Percentiles rank a stretch among this genome's conserved stretches.
Evolutionary conservation across 768 basidiomycete genomes (phyloP).

Genomic region (Asterophora lycoperdoides): DNA sequence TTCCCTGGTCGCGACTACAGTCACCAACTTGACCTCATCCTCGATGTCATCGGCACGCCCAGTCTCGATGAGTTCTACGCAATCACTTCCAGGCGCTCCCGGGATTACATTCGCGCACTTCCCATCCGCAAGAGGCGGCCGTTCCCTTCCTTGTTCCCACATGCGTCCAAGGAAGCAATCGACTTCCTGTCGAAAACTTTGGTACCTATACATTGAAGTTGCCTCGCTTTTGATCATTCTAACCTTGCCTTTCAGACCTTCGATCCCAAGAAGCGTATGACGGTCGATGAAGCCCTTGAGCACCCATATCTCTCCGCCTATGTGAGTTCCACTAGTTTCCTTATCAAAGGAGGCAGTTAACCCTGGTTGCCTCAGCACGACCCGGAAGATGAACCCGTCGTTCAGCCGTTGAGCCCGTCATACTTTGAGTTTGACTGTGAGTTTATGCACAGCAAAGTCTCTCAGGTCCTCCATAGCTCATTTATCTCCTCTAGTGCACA

Average conservation of each 20-base stretch:
- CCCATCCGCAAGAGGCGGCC: slow-evolving; percentile 88
- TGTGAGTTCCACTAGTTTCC: slow-evolving; percentile 30
- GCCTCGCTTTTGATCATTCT: neutral
- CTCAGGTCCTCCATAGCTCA: slow-evolving; percentile 3
- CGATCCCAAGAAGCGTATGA: slow-evolving; percentile 95
- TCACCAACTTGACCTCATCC: slow-evolving; percentile 91
- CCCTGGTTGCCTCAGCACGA: slow-evolving; percentile 57
- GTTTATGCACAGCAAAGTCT: slow-evolving; percentile 20
- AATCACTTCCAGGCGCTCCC: slow-evolving; percentile 86
- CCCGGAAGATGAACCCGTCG: slow-evolving; percentile 83
- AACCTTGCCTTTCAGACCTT: slow-evolving; percentile 59
- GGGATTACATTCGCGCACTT: slow-evolving; percentile 92
- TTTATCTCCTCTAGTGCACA: slow-evolving; percentile 41
- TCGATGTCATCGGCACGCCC: slow-evolving; percentile 95
- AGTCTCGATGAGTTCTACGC: slow-evolving; percentile 97
- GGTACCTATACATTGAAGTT: slow-evolving; percentile 34
- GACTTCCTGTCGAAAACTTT: slow-evolving; percentile 75
- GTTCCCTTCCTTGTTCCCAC: slow-evolving; percentile 83
- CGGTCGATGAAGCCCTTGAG: slow-evolving; percentile 87
- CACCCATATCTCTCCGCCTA: slow-evolving; percentile 95
- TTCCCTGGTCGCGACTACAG: slow-evolving; percentile 98
- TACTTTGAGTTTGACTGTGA: slow-evolving; percentile 91
- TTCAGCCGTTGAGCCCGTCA: slow-evolving; percentile 71
- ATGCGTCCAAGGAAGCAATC: slow-evolving; percentile 73
- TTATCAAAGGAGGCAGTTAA: slow-evolving; percentile 31